Evolutionary conservation across 192 early-diverging fungal species (phyloP).

Genomic region (Entophlyctis helioformis): DNA sequence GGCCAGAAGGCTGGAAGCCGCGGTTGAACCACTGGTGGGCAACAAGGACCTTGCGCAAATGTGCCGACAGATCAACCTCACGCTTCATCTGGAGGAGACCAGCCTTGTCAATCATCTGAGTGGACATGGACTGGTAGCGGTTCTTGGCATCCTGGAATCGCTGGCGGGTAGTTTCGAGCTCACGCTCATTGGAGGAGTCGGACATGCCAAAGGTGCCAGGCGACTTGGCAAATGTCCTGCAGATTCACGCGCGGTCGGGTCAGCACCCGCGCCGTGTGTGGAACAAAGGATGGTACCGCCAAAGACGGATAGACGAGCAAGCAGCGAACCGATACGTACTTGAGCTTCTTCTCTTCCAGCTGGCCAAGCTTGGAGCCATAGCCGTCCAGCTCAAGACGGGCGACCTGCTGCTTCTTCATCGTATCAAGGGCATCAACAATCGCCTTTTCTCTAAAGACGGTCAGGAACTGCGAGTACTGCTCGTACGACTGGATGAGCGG

Average conservation of each 20-base stretch:
- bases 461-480: conserved; percentile 22
- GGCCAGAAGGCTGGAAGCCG: no score
- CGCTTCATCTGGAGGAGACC: conserved; percentile 39
- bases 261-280: no score
- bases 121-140: conserved; percentile 28
- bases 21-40: no score
- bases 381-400: conserved; percentile 32
- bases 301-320: no score
- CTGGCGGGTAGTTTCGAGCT: conserved; percentile 23
- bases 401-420: conserved; percentile 26
- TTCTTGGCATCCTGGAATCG: conserved; percentile 28
- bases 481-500: conserved; percentile 20
- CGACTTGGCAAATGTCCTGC: no score
- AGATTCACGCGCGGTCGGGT: no score
- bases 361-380: conserved; percentile 26
- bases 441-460: conserved; percentile 33
- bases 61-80: conserved; percentile 28
- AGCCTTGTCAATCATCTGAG: conserved; percentile 40
- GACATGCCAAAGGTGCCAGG: no score
- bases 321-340: no score
- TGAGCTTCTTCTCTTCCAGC: conserved; percentile 23
- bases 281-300: no score
- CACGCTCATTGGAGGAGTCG: no score
- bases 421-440: conserved; percentile 35
- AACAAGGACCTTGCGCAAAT: conserved; percentile 26